Evolutionary conservation across 768 basidiomycete genomes (phyloP), one percentile per base, ranked within the genome.

Genomic region (Russula sp.): DNA sequence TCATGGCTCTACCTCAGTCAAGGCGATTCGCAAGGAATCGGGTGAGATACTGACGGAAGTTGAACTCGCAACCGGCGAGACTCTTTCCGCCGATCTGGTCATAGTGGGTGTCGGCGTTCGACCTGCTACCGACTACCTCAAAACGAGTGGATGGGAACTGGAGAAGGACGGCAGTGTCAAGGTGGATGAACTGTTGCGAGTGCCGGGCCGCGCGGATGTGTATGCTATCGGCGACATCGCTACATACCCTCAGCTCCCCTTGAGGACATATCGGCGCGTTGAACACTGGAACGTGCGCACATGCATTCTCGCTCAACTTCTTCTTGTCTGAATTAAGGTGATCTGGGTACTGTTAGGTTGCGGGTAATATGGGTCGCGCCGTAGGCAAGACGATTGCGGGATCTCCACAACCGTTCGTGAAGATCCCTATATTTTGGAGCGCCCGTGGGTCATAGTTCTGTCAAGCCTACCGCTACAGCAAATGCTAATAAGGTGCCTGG

Each of bases 351-450:
- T 9, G 40, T 59, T 45, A 88, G 85, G 87, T 94, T 61, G 92
- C 93, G 16, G 85, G 85, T 52, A 94, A 95, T 73, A 88, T 89
- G 62, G 94, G 92, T 2, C 83, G 92, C 55, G 84, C 87, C 16
- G 87, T 89, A n/a, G 94, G 88, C 0, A 83, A 84, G 71, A 86
- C 81, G 9, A 91, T 96, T 67, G 79, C 87, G 3, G 73, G 67
- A 31, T 62, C 57, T 35, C 59, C 67, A 37, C 82, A 84, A 65
- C 83, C 86, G n/a, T 93, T 88, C 73, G 79, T 78, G 52, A 94
- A 93, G 75, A 76, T 90, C 11, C 91, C 92, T 0, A 76, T 93
- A 42, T 95, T 95, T 77, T 95, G 94, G 94, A 91, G 89, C 71
- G 89, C 91, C 22, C 88, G 88, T 89, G 70, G 59, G 88, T 63